Evolutionary conservation across 129 eudicot species (phyloP).

Genomic region (Pulicaria dysenterica): DNA sequence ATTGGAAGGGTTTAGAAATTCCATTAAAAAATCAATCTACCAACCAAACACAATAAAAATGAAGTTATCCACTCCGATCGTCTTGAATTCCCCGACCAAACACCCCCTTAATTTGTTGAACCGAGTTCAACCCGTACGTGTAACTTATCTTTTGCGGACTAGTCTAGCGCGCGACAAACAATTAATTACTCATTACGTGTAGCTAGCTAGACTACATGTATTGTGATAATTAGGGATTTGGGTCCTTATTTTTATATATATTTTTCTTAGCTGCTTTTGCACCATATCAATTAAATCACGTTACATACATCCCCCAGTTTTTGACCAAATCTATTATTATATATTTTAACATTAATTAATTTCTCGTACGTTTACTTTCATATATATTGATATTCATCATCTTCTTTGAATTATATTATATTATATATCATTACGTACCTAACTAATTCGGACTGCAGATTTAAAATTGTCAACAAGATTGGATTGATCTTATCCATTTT

Average conservation of each 20-base stretch:
- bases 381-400: neutral
- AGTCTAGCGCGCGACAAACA: too few species aligned
- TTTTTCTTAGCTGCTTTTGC: neutral
- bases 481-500: slow-evolving; percentile 9
- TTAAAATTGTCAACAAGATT: slow-evolving; percentile 15
- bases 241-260: too few species aligned
- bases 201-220: too few species aligned
- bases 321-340: neutral
- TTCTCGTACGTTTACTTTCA: neutral
- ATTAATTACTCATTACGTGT: too few species aligned
- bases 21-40: too few species aligned
- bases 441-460: neutral
- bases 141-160: too few species aligned
- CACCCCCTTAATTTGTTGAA: too few species aligned
- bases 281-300: neutral
- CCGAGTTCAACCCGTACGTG: too few species aligned
- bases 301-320: neutral
- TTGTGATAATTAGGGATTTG: neutral
- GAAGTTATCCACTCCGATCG: too few species aligned
- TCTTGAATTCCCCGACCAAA: too few species aligned
- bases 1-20: too few species aligned
- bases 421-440: neutral
- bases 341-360: neutral
- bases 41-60: too few species aligned
- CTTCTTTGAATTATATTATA: neutral